Percentiles rank a stretch among this genome's conserved stretches.
Evolutionary conservation across 2,329 filamentous ascomycete species (phyloP).

Genomic region (Aspergillus luchuensis): DNA sequence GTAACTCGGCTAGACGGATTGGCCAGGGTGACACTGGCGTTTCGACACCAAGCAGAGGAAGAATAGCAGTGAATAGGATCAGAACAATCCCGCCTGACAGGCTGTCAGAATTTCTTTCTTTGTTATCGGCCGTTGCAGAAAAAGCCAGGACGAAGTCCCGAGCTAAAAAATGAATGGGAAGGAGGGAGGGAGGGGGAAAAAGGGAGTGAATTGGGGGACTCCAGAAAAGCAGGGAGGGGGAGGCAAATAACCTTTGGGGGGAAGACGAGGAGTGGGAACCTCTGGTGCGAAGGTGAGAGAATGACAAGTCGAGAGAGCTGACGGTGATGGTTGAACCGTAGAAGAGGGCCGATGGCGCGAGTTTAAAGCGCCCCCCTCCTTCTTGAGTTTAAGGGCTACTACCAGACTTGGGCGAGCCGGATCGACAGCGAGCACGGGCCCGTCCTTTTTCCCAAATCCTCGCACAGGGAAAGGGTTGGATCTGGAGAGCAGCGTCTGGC

Average conservation of each 20-base stretch:
- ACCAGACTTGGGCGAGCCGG: conserved; percentile 32
- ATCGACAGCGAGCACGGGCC: conserved; percentile 30
- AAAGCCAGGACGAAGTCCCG: conserved; percentile 7
- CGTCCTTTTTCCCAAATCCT: conserved; percentile 16
- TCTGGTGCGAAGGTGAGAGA: conserved; percentile 16
- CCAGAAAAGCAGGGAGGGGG: conserved; percentile 19
- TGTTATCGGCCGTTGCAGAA: background rate
- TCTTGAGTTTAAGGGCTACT: conserved; percentile 25
- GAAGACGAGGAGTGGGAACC: conserved; percentile 8
- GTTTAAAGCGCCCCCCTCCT: conserved; percentile 24
- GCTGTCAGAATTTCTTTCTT: conserved; percentile 1
- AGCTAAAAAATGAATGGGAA: conserved; percentile 14
- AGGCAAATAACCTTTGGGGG: conserved; percentile 22
- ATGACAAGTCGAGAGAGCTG: conserved; percentile 26
- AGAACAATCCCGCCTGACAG: background rate
- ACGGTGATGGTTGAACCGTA: conserved; percentile 23
- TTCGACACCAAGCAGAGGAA: background rate
- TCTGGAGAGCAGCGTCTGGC: conserved; percentile 24
- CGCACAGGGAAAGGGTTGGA: conserved; percentile 15
- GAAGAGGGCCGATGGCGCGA: conserved; percentile 23
- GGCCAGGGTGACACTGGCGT: conserved; percentile 14
- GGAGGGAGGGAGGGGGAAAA: background rate
- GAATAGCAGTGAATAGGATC: background rate
- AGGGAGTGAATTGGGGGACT: conserved; percentile 5
- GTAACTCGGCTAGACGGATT: conserved; percentile 10